A percentile compares a stretch with the other conserved stretches of the same genome.
Evolutionary conservation across 306 rosid species (phyloP).

Genomic region (Gleditsia sinensis): DNA sequence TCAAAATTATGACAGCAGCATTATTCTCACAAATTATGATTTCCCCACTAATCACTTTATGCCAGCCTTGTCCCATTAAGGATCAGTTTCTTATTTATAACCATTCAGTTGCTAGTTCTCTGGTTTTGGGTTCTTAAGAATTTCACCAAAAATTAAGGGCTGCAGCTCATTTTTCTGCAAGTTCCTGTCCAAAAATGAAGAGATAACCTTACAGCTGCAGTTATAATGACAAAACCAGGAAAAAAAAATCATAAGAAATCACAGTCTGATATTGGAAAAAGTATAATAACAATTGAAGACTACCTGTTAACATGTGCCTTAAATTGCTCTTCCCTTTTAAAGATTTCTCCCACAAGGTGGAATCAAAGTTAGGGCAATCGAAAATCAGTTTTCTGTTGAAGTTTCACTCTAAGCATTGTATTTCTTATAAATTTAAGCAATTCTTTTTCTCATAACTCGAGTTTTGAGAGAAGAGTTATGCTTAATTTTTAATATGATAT

Average conservation of each 20-base stretch:
- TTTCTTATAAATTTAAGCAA: too few relatives aligned
- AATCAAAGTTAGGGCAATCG: slow-evolving; percentile 53
- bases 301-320: slow-evolving; percentile 60
- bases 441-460: too few relatives aligned
- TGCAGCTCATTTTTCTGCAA: too few relatives aligned
- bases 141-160: slow-evolving; percentile 40
- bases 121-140: slow-evolving; percentile 37
- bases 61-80: background rate
- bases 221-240: background rate
- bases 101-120: slow-evolving; percentile 10
- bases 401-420: too few relatives aligned
- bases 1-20: background rate
- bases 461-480: too few relatives aligned
- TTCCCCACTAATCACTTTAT: background rate
- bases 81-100: background rate
- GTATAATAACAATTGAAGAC: background rate
- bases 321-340: slow-evolving; percentile 48
- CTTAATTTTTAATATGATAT: too few relatives aligned
- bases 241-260: background rate
- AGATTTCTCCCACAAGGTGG: slow-evolving; percentile 53
- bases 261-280: background rate
- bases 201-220: slow-evolving; percentile 55
- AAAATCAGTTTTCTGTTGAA: slow-evolving; percentile 54
- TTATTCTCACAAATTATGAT: background rate
- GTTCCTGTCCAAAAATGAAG: slow-evolving; percentile 37